Evolutionary conservation across 495 filamentous ascomycete genomes (phyloP), one percentile per base, ranked within the genome.

Genomic region (Hypoxylon lenormandii): DNA sequence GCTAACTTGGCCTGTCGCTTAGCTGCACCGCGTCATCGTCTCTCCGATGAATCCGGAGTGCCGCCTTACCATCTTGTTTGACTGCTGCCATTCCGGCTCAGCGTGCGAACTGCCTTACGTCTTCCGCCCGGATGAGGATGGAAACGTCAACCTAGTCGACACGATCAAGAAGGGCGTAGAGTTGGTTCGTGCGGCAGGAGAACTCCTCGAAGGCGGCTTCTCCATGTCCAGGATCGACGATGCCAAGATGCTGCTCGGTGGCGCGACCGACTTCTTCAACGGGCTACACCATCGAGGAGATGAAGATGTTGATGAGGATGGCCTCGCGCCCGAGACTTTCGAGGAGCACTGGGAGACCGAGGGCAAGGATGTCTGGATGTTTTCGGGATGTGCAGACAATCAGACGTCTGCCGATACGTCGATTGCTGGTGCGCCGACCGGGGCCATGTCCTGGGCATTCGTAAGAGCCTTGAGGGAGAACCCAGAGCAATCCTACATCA

Each of bases 11-110:
- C 18, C 2, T 40, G 0, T 4, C 37, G 16, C 21, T 15, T 54
- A 83, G 79, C 77, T 87, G 13, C 86, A 89, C 69, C 78, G 78
- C 51, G 75, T 74, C 21, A 81, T 89, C 42, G 81, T 89, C 51
- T 83, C 82, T 0, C 77, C 80, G 5, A 78, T 89, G 77, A 79
- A 80, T 26, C 79, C 84, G 0, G 76, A 64, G 7, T 82, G 79
- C 49, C 83, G 83, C 4, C 78, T 89, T 19, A 85, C 85, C 57
- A 80, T 88, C 50, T 74, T 89, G 22, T 84, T 89, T 62, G 86
- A 89, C 69, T 89, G 86, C 77, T 89, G 86, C 73, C 86, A 89
- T 69, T 84, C 81, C n/a, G 86, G 86, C 51, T 87, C 85, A 0
- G 85, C 85, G 0, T 76, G 86, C 55, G 86, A 89, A 58, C 75